Evolutionary conservation across 306 rosid genomes (phyloP).

Genomic region (barrel medic (Medicago truncatula)): DNA sequence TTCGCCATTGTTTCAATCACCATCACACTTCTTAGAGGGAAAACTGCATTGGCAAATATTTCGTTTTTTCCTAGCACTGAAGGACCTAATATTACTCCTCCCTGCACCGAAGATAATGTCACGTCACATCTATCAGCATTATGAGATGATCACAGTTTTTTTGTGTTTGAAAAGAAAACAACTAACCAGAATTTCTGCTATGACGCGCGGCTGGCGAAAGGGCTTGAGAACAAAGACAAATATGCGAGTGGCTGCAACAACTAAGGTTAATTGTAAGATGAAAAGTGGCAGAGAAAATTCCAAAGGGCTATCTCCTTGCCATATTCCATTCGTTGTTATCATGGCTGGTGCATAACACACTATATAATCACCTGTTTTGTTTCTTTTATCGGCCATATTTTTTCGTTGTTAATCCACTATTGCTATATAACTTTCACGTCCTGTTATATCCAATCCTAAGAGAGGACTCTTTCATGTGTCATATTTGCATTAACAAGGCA

Average conservation of each 20-base stretch:
- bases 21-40: constrained; percentile 86
- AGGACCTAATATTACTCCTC: constrained; percentile 90
- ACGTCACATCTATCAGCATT: neutral
- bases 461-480: constrained; percentile 33
- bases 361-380: constrained; percentile 46
- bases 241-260: constrained; percentile 68
- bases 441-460: constrained; percentile 26
- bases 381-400: constrained; percentile 32
- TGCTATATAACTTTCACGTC: constrained; percentile 28
- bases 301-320: constrained; percentile 97
- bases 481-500: constrained; percentile 24
- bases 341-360: constrained; percentile 86
- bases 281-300: constrained; percentile 94
- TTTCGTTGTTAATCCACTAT: neutral
- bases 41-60: constrained; percentile 57
- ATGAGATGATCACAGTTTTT: constrained; percentile 16
- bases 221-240: constrained; percentile 81
- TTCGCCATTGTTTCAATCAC: constrained; percentile 91
- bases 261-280: constrained; percentile 76
- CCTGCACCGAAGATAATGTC: constrained; percentile 47
- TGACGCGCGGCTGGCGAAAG: constrained; percentile 92
- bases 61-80: constrained; percentile 64
- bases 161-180: constrained; percentile 15
- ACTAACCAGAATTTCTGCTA: constrained; percentile 83
- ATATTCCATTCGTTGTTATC: constrained; percentile 92